Percentiles rank a stretch among this genome's conserved stretches.
Evolutionary conservation across 345 rosid species (phyloP).

Genomic region (Laguncularia racemosa): DNA sequence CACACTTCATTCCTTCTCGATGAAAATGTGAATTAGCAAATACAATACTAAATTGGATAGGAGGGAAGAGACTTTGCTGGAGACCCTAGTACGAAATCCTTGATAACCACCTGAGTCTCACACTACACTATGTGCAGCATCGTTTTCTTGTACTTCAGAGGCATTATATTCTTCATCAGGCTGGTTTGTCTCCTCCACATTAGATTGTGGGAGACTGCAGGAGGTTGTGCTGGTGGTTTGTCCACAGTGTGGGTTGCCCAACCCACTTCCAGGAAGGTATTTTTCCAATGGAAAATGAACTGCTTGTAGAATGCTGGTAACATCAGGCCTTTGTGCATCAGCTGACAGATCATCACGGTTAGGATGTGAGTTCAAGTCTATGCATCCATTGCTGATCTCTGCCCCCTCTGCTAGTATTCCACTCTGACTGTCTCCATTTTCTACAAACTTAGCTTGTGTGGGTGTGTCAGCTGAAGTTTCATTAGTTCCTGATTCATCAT

Average conservation of each 20-base stretch:
- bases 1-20: too few species aligned
- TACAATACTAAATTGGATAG: too few species aligned
- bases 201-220: constrained; percentile 7
- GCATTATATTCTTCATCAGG: constrained; percentile 24
- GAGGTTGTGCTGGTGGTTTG: constrained; percentile 15
- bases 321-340: constrained; percentile 15
- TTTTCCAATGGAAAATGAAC: constrained; percentile 11
- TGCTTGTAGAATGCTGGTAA: constrained; percentile 18
- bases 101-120: not conserved
- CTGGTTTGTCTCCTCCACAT: constrained; percentile 20
- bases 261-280: constrained; percentile 17
- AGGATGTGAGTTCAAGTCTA: constrained; percentile 55
- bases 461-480: constrained; percentile 10
- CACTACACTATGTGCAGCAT: constrained; percentile 9
- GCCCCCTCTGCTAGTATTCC: constrained; percentile 24
- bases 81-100: too few species aligned
- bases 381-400: constrained; percentile 34
- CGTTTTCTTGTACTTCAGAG: not conserved
- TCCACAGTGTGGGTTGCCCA: constrained; percentile 16
- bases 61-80: too few species aligned
- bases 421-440: constrained; percentile 26
- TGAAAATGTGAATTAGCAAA: too few species aligned
- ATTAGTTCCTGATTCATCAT: constrained; percentile 25
- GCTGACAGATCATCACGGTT: constrained; percentile 29
- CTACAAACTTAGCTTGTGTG: constrained; percentile 13